Evolutionary conservation across 352 stramenopile species (phyloP).

Genomic region (Elongisporangium prolatum): DNA sequence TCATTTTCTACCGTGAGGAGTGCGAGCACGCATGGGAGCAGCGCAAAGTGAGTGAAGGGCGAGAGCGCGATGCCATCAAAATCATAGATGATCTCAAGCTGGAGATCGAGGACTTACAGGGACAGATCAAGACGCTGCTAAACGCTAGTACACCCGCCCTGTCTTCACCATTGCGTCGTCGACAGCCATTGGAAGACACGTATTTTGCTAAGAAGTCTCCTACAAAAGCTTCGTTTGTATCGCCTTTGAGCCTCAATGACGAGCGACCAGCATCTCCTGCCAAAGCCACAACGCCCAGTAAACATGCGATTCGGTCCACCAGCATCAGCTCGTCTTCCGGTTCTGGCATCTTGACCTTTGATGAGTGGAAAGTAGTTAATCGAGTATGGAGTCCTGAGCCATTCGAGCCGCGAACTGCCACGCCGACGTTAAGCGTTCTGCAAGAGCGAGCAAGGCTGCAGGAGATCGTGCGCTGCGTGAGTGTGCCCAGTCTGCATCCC

Average conservation of each 20-base stretch:
- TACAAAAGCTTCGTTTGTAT: not conserved
- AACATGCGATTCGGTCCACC: slow-evolving; percentile 1
- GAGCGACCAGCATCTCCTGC: not conserved
- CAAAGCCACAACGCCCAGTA: slow-evolving; percentile 4
- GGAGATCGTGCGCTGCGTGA: slow-evolving; percentile 46
- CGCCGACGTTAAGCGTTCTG: slow-evolving; percentile 27
- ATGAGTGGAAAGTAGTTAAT: slow-evolving; percentile 57
- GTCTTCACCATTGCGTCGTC: not conserved
- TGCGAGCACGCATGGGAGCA: slow-evolving; percentile 67
- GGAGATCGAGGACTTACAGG: slow-evolving; percentile 50
- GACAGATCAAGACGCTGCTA: slow-evolving; percentile 40
- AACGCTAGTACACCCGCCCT: not conserved
- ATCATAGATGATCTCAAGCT: slow-evolving; percentile 68
- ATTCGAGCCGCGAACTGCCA: slow-evolving; percentile 11
- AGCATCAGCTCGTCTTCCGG: not conserved
- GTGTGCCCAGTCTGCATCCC: slow-evolving; percentile 47
- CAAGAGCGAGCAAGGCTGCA: slow-evolving; percentile 14
- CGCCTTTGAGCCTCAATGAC: not conserved
- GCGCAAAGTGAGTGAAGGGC: slow-evolving; percentile 43
- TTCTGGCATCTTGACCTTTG: slow-evolving; percentile 34
- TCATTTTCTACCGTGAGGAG: slow-evolving; percentile 70
- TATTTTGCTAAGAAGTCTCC: not conserved
- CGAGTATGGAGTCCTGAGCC: slow-evolving; percentile 38
- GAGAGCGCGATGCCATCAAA: slow-evolving; percentile 50
- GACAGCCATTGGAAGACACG: not conserved